Percentiles rank a stretch among this genome's conserved stretches.
Evolutionary conservation across 306 rosid genomes (phyloP).

Genomic region (Psophocarpus tetragonolobus): DNA sequence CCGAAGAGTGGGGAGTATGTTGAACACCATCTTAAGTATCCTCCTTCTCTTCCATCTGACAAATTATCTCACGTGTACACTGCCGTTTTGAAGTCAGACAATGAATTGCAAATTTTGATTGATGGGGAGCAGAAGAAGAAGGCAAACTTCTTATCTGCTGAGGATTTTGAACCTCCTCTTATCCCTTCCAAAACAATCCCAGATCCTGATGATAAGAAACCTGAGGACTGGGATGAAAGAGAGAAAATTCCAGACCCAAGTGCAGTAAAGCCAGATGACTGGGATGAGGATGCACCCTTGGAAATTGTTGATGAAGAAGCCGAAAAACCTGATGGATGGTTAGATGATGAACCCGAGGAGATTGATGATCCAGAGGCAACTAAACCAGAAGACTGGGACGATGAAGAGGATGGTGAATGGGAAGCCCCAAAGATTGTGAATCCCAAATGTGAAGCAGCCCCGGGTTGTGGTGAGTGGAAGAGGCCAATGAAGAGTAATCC

Average conservation of each 20-base stretch:
- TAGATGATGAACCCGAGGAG: conserved; percentile 95
- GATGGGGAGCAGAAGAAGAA: conserved; percentile 61
- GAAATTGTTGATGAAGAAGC: conserved; percentile 92
- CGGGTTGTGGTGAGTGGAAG: conserved; percentile 96
- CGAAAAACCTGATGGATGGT: conserved; percentile 96
- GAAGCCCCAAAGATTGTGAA: conserved; percentile 82
- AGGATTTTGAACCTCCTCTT: conserved; percentile 87
- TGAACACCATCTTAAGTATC: conserved; percentile 85
- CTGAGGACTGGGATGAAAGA: conserved; percentile 98
- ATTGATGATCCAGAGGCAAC: conserved; percentile 89
- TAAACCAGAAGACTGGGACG: conserved; percentile 95
- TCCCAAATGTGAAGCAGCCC: conserved; percentile 72
- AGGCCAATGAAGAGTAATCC: conserved; percentile 92
- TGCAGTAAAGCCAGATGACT: conserved; percentile 96
- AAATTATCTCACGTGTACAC: conserved; percentile 91
- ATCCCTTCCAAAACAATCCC: conserved; percentile 87
- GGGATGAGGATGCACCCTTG: conserved; percentile 98
- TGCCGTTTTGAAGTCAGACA: conserved; percentile 66
- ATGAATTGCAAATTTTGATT: conserved; percentile 48
- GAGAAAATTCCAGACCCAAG: conserved; percentile 81
- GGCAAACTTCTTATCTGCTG: conserved; percentile 64
- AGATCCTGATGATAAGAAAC: conserved; percentile 89
- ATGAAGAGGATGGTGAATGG: conserved; percentile 97
- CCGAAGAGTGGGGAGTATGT: conserved; percentile 84
- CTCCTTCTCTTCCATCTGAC: conserved; percentile 90